phyloP scores from a whole-genome alignment of 805 yeast species.

The Cyberlindnera amylophila region DNA sequence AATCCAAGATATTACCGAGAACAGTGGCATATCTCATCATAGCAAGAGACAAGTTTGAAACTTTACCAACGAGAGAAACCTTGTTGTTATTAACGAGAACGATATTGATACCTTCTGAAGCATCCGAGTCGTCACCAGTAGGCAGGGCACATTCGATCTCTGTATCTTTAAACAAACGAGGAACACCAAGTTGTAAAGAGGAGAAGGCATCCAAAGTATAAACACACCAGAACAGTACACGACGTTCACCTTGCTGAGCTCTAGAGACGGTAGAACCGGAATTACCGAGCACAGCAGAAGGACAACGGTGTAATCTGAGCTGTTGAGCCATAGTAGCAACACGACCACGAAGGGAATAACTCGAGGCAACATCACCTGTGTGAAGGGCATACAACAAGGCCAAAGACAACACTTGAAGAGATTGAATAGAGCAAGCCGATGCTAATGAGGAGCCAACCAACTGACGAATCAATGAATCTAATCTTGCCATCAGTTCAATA shows the following conservation, averaged over 20 bases:
- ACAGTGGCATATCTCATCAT: conserved; percentile 69
- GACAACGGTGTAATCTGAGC: conserved; percentile 79
- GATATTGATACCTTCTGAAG: conserved; percentile 48
- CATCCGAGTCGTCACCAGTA: conserved; percentile 42
- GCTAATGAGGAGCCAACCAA: conserved; percentile 60
- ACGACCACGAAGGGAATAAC: conserved; percentile 73
- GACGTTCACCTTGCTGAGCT: conserved; percentile 76
- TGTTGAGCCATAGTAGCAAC: conserved; percentile 83
- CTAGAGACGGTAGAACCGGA: conserved; percentile 61
- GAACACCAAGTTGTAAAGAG: conserved; percentile 76
- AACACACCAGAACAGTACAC: conserved; percentile 81
- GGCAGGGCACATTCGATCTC: conserved; percentile 89
- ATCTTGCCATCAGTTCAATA: conserved; percentile 39
- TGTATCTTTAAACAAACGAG: conserved; percentile 71
- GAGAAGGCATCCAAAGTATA: conserved; percentile 74
- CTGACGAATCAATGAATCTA: conserved; percentile 58
- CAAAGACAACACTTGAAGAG: conserved; percentile 65
- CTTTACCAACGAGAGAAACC: conserved; percentile 67
- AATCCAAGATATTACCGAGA: conserved; percentile 68
- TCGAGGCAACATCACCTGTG: conserved; percentile 67
- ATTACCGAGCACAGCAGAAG: conserved; percentile 71
- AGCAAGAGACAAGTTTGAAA: conserved; percentile 56
- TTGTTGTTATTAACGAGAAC: conserved; percentile 56
- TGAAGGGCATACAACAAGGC: conserved; percentile 69
- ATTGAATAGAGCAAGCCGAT: conserved; percentile 57